Evolutionary conservation across 805 yeast genomes (phyloP), one percentile per base, ranked within the genome.

Genomic region (Metschnikowia colocasiae): DNA sequence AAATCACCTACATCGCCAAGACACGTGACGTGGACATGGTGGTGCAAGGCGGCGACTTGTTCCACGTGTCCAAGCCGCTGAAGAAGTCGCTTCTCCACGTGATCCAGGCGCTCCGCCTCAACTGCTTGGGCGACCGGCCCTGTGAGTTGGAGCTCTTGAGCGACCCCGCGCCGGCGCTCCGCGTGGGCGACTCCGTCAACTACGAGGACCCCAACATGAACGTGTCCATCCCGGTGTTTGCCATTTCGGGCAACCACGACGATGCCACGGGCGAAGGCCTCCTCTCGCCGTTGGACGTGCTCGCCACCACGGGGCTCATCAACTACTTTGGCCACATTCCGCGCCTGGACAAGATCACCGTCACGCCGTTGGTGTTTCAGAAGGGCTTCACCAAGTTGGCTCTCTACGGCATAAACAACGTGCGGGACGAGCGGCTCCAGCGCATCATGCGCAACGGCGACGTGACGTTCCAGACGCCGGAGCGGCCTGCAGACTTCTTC

Each of bases 221-320:
- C 64, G 83, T 94, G 2, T 82, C 95, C 0, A 78, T 91, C 13
- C 99, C 99, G 0, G 78, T 94, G 7, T 89, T 94, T 71, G 92
- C 91, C 6, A 92, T 94, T 3, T 82, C 92, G 39, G 99, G 99
- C 2, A 94, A 94, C 59, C 99, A 94, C 63, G 99, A 94, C 65
- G 98, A 94, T 65, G 88, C 96, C 3, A 87, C 96, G 0, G 98
- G 98, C 1, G 87, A 82, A 45, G 83, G 85, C 19, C 67, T 87
- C 45, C 69, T 94, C 12, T 82, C 91, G 46, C 96, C 99, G 0
- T 72, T 94, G 73, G 99, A 94, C 64, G 68, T 94, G 3, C 68
- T 94, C 10, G 79, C 87, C 16, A 87, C 86, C 6, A 70, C 88
- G 2, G 98, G 98, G 0, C 68, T 91, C 46, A 67, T 94, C 25